These are phyloP conservation scores for Juncus inflexus DNA, from an alignment of 176 grass and related monocot genomes.

Conservation along the genomic window DNA sequence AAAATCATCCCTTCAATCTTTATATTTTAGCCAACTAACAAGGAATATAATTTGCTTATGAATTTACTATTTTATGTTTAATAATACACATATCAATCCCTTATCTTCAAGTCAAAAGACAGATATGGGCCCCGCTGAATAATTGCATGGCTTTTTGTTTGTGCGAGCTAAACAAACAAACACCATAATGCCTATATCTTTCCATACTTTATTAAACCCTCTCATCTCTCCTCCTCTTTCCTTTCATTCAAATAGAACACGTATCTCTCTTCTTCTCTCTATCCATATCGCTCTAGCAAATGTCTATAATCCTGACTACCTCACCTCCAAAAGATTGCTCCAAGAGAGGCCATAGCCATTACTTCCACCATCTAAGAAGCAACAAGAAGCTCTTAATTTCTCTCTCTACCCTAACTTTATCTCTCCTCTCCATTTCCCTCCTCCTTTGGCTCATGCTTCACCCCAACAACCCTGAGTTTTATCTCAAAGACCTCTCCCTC, in stretches of 20 bases:
- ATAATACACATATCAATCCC: conserved; percentile 11
- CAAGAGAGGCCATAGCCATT: conserved; percentile 27
- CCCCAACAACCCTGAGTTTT: conserved; percentile 53
- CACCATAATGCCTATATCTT: conserved; percentile 1
- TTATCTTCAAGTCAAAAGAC: conserved; percentile 14
- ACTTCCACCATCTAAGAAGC: conserved; percentile 32
- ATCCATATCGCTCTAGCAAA: conserved; percentile 1
- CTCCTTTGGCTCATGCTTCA: conserved; percentile 71
- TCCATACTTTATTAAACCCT: conserved; percentile 20
- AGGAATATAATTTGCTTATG: too few species aligned
- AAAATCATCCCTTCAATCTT: too few species aligned
- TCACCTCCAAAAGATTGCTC: conserved; percentile 51
- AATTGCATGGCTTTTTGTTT: conserved; percentile 5
- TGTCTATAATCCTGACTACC: conserved; percentile 35
- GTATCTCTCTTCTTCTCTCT: neutral
- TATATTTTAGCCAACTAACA: too few species aligned
- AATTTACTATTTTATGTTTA: too few species aligned
- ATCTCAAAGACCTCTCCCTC: conserved; percentile 31
- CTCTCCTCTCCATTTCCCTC: conserved; percentile 35
- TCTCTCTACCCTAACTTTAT: conserved; percentile 22
- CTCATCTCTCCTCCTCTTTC: neutral
- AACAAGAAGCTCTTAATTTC: conserved; percentile 36
- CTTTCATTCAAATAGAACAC: neutral
- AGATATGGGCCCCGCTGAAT: neutral
- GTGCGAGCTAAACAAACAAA: conserved; percentile 11